phyloP scores from a whole-genome alignment of 2,329 filamentous ascomycete species.

The Epichloe aotearoae region DNA sequence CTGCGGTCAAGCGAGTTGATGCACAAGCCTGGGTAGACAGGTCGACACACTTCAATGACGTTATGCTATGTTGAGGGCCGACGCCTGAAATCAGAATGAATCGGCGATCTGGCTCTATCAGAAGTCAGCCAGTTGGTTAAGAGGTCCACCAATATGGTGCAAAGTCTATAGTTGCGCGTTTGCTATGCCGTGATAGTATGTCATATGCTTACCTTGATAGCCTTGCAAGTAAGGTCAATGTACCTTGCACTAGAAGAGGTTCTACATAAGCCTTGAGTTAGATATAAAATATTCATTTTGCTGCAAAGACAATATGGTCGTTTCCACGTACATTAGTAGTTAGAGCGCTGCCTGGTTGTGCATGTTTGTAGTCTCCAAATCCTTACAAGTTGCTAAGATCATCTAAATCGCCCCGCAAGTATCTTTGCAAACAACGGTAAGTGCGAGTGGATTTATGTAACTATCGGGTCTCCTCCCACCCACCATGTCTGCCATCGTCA shows the following conservation, averaged over 20 bases:
- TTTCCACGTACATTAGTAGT: background rate
- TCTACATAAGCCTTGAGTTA: background rate
- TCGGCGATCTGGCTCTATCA: background rate
- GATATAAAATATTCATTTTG: background rate
- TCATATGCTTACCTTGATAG: constrained; percentile 2
- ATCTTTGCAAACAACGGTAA: background rate
- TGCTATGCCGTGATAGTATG: background rate
- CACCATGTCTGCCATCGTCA: background rate
- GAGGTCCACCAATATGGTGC: background rate
- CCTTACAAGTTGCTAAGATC: background rate
- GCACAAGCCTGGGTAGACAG: background rate
- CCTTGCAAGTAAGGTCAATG: background rate
- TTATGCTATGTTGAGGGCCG: background rate
- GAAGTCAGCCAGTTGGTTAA: background rate
- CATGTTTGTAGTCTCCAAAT: background rate
- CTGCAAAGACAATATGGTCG: background rate
- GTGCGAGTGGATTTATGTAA: constrained; percentile 1
- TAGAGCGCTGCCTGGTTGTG: background rate
- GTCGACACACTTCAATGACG: background rate
- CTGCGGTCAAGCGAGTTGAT: background rate
- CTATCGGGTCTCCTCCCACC: background rate
- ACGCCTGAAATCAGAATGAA: background rate
- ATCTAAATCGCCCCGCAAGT: background rate
- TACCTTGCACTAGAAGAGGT: background rate
- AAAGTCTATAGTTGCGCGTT: background rate